Conservation (phyloP, 306 rosid species). For the Elaeagnus macrophylla region DNA sequence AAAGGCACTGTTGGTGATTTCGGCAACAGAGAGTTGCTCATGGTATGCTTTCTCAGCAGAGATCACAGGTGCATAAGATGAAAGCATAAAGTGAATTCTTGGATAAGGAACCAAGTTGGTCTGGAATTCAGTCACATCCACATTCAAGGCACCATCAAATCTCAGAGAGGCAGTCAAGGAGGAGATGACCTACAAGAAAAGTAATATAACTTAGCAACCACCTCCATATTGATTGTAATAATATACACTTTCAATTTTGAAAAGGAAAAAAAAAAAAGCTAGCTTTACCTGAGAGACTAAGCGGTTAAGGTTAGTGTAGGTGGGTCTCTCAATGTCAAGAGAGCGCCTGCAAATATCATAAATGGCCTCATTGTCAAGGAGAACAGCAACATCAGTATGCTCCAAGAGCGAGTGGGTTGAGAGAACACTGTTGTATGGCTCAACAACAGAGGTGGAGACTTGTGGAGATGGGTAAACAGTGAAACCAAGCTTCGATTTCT, state of each 20-base stretch:
- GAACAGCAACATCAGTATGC: slow-evolving; percentile 89
- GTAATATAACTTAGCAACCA: neutral
- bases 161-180: slow-evolving; percentile 83
- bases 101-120: slow-evolving; percentile 93
- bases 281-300: slow-evolving; percentile 74
- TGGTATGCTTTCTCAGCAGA: slow-evolving; percentile 84
- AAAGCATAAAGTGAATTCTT: slow-evolving; percentile 92
- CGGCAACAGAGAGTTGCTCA: slow-evolving; percentile 86
- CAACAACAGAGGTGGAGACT: slow-evolving; percentile 93
- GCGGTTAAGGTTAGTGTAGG: slow-evolving; percentile 87
- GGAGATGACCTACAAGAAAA: slow-evolving; percentile 57
- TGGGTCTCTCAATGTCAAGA: slow-evolving; percentile 85
- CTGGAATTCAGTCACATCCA: slow-evolving; percentile 88
- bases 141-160: slow-evolving; percentile 85
- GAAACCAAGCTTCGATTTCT: slow-evolving; percentile 88
- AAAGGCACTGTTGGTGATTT: slow-evolving; percentile 85
- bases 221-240: neutral
- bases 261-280: neutral
- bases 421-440: slow-evolving; percentile 94
- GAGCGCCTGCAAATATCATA: slow-evolving; percentile 93
- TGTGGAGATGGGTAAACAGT: slow-evolving; percentile 92
- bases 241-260: neutral
- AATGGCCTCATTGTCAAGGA: slow-evolving; percentile 83
- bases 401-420: slow-evolving; percentile 90
- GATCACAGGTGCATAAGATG: slow-evolving; percentile 87